Evolutionary conservation across 768 basidiomycete species (phyloP).

Genomic region (Lentinula sp.): DNA sequence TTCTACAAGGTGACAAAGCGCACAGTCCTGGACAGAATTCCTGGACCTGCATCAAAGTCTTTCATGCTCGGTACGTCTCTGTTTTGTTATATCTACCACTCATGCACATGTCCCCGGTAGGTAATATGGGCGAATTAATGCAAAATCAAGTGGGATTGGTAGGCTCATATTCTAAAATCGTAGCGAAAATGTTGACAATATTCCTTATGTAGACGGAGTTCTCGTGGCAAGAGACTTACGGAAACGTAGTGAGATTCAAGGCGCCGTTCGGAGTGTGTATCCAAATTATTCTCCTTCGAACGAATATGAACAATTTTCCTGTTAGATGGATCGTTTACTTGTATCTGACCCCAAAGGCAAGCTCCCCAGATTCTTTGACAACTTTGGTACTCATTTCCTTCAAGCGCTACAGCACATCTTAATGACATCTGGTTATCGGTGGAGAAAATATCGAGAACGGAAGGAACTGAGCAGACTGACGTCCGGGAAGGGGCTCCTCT

Average conservation of each 20-base stretch:
- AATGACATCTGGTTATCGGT: conserved; percentile 24
- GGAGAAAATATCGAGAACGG: conserved; percentile 18
- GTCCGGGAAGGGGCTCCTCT: conserved; percentile 20
- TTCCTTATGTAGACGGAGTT: background rate
- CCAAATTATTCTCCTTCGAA: background rate
- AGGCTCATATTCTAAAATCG: background rate
- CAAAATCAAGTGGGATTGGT: conserved; percentile 7
- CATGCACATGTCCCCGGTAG: background rate
- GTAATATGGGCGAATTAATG: conserved; percentile 5
- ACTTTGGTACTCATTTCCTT: background rate
- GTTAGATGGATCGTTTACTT: conserved; percentile 21
- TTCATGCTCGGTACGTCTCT: background rate
- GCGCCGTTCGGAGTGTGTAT: conserved; percentile 4
- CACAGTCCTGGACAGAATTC: conserved; percentile 1
- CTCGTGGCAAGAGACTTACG: conserved; percentile 7
- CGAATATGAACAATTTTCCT: background rate
- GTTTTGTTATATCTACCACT: background rate
- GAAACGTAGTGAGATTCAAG: conserved; percentile 1
- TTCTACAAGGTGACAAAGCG: background rate
- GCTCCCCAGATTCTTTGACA: background rate
- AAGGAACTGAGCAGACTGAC: conserved; percentile 13
- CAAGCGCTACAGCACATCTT: conserved; percentile 22
- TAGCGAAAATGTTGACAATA: background rate
- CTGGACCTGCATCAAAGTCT: background rate
- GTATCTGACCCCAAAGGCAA: conserved; percentile 21